A percentile compares a stretch with the other conserved stretches of the same genome.
Evolutionary conservation across 805 yeast genomes (phyloP).

Genomic region (Candida morakotiae): DNA sequence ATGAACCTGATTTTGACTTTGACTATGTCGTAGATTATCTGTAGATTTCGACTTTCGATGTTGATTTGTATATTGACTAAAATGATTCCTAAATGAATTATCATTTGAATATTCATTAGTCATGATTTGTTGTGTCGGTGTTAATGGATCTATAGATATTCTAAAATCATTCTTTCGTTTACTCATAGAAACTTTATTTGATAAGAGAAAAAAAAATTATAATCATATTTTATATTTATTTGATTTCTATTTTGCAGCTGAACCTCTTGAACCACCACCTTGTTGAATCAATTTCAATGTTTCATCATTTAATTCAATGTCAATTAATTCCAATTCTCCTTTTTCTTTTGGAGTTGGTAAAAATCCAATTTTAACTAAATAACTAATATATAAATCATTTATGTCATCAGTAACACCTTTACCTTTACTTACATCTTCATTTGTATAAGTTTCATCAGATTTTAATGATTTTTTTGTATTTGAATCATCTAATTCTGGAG

Average conservation of each 20-base stretch:
- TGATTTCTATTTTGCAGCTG: slow-evolving; percentile 44
- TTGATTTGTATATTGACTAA: not conserved
- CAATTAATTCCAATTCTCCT: slow-evolving; percentile 49
- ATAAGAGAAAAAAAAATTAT: too few species aligned
- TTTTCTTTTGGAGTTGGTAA: slow-evolving; percentile 55
- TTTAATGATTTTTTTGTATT: slow-evolving; percentile 73
- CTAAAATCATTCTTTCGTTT: not conserved
- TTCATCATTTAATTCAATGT: slow-evolving; percentile 49
- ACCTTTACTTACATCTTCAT: slow-evolving; percentile 64
- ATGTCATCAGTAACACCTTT: slow-evolving; percentile 66
- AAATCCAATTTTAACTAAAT: slow-evolving; percentile 76
- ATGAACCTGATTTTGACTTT: not conserved
- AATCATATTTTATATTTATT: too few species aligned
- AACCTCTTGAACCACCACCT: slow-evolving; percentile 75
- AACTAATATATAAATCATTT: slow-evolving; percentile 74
- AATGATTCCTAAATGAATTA: too few species aligned
- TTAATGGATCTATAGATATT: slow-evolving; percentile 1
- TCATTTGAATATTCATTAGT: not conserved
- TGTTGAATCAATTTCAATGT: slow-evolving; percentile 52
- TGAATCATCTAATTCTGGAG: slow-evolving; percentile 89
- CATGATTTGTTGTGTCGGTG: slow-evolving; percentile 3
- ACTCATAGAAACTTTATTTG: too few species aligned
- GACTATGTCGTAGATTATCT: slow-evolving; percentile 1
- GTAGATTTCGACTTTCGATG: not conserved
- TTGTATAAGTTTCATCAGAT: slow-evolving; percentile 59